Evolutionary conservation across 108 stramenopile species (phyloP).

Genomic region (Parietichytrium sp.): DNA sequence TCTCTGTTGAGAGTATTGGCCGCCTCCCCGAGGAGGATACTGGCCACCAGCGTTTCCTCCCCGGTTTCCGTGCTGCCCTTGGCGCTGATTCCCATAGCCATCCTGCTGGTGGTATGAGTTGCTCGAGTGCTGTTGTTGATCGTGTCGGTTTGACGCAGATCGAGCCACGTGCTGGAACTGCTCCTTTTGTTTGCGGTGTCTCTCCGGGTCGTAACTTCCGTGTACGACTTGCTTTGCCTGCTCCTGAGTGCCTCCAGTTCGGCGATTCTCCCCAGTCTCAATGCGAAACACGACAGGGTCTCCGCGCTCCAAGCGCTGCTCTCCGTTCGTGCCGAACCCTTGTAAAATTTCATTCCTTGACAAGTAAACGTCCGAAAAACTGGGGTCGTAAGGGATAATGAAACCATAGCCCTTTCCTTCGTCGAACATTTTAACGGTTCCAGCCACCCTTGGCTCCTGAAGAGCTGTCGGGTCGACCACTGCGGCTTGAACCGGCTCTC

Average conservation of each 20-base stretch:
- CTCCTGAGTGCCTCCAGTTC: neutral
- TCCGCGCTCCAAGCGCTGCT: constrained; percentile 19
- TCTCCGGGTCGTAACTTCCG: neutral
- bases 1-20: too few species aligned
- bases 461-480: neutral
- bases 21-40: too few species aligned
- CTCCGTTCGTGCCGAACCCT: constrained; percentile 2
- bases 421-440: constrained; percentile 27
- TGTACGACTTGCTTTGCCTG: constrained; percentile 26
- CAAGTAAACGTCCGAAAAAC: neutral
- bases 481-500: too few species aligned
- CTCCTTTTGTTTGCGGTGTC: too few species aligned
- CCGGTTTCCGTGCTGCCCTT: too few species aligned
- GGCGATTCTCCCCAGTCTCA: neutral
- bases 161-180: too few species aligned
- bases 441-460: neutral
- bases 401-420: constrained; percentile 28
- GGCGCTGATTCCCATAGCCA: too few species aligned
- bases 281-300: constrained; percentile 22
- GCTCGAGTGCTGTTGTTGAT: too few species aligned
- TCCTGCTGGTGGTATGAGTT: too few species aligned
- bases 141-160: too few species aligned
- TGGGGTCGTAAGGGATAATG: constrained; percentile 11
- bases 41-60: too few species aligned
- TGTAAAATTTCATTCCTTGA: constrained; percentile 3